phyloP scores from a whole-genome alignment of 2,329 filamentous ascomycete genomes.

The Sclerotinia nivalis region DNA sequence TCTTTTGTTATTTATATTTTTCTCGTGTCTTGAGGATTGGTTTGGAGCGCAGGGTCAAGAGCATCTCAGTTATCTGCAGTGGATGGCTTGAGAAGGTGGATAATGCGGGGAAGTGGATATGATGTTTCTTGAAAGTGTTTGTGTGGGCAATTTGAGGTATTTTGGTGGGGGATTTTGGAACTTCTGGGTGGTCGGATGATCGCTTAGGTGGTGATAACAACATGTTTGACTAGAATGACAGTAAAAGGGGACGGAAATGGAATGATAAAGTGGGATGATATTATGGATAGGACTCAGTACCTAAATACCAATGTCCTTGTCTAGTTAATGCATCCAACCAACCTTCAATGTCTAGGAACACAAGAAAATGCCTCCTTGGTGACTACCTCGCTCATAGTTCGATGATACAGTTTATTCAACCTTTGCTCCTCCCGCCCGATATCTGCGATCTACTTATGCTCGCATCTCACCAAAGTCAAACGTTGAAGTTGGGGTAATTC shows the following conservation, averaged over 20 bases:
- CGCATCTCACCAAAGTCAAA: background rate
- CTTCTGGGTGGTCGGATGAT: background rate
- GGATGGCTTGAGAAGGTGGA: no score
- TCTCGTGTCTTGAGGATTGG: no score
- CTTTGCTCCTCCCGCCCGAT: background rate
- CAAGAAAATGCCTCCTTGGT: background rate
- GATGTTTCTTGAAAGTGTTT: no score
- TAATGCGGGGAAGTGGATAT: no score
- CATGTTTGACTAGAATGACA: background rate
- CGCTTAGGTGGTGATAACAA: background rate
- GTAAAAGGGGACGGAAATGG: background rate
- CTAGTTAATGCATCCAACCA: no score
- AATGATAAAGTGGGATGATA: background rate
- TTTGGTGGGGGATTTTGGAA: background rate
- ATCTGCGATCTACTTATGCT: background rate
- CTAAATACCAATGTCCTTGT: background rate
- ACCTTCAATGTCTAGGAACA: fast-evolving
- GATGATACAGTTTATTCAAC: fast-evolving
- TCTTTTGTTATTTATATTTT: no score
- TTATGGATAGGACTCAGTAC: background rate
- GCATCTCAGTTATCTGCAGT: no score
- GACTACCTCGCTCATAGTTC: background rate
- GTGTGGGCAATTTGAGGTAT: background rate
- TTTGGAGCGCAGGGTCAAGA: no score
- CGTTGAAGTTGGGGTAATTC: background rate